Base-by-base conservation (phyloP, 139 green algal genomes). In the Micromonas pusilla region DNA sequence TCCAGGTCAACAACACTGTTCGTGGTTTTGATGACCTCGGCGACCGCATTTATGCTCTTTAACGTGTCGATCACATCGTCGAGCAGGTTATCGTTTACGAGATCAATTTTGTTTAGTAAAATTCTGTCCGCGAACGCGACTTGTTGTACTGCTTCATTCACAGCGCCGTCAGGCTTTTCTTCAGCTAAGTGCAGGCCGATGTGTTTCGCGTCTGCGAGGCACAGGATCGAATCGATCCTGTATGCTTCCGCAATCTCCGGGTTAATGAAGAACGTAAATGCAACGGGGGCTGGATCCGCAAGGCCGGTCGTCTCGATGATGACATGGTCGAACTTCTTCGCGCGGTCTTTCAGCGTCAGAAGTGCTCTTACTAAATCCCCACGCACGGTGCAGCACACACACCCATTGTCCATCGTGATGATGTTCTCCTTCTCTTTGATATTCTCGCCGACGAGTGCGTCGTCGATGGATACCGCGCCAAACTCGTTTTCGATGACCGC, bases 291-390 rank as follows among this genome's bases (percentile, higher is more conserved):
- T 3, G 93, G 93, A 83, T 97, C 91, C 2, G 93, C 93, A 54
- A 97, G 85, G 26, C 93, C 93, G 0, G 91, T 96, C 6, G 91
- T 96, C 81, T 97, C 93, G 37, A 97, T 92, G 57, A 97, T 82
- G 66, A 97, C 90, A 31, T 84, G 83, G 71, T 97, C 91, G 78
- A 97, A 90, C 73, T 82, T 83, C 81, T 87, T 85, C 37, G 85
- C 87, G 20, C 16, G 19, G 83, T 91, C 90, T 0, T 91, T 79
- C 63, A 96, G 87, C 82, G 92, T 91, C 75, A 85, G 82, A 5
- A 96, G 80, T 53, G 92, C 92, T 31, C 87, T 81, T 45, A 96
- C 91, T 25, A 96, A 86, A 75, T 96, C 92, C 20, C 92, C 92
- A 9, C 92, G 87, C 19, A 96, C 91, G 83, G 83, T 88, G 81